phyloP scores from a whole-genome alignment of 1,284 basidiomycete genomes.

The Apiotrichum veenhuisii region DNA sequence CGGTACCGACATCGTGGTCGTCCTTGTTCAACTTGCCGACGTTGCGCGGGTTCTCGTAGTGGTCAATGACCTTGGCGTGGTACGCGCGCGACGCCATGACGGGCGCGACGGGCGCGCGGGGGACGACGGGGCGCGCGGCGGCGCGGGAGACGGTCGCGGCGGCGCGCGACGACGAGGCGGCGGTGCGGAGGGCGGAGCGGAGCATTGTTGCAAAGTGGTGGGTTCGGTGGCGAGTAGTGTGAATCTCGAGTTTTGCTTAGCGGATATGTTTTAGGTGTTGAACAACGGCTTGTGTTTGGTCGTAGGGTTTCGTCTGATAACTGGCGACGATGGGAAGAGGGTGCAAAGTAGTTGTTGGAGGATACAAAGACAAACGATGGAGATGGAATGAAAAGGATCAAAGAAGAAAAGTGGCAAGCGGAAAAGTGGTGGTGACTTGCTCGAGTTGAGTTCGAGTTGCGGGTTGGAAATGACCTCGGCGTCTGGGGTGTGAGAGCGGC shows the following conservation, averaged over 20 bases:
- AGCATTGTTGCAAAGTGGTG: background rate
- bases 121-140: background rate
- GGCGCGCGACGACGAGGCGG: background rate
- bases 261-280: no score
- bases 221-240: background rate
- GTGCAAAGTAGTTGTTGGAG: no score
- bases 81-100: slow-evolving; percentile 56
- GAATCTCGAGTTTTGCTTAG: background rate
- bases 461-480: no score
- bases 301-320: background rate
- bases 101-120: background rate
- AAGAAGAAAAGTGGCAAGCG: no score
- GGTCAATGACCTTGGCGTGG: slow-evolving; percentile 91
- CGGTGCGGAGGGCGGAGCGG: slow-evolving; percentile 3
- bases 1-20: slow-evolving; percentile 67
- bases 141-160: background rate
- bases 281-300: background rate
- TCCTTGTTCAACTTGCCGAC: slow-evolving; percentile 56
- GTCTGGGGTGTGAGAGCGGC: no score
- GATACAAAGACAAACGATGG: no score
- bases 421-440: no score
- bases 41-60: slow-evolving; percentile 93
- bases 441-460: no score
- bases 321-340: no score
- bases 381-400: no score